Conservation (phyloP, 257 asterid species). For the Osmanthus fragrans region DNA sequence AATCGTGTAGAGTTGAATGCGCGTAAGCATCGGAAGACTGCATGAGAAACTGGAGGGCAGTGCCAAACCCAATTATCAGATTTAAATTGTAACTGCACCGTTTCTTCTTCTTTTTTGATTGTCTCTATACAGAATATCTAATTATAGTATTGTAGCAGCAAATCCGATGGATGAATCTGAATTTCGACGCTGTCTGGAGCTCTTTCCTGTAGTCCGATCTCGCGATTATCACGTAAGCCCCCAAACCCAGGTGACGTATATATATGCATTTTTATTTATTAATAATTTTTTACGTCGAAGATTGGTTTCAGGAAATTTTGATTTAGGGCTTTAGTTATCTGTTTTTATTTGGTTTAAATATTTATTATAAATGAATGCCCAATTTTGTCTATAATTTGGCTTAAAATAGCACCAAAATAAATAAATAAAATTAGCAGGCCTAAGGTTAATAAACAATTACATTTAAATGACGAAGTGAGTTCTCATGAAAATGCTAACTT, state of each 20-base stretch:
- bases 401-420: too few relatives aligned
- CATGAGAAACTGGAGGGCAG: background rate
- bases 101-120: background rate
- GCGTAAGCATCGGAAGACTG: background rate
- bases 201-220: conserved; percentile 28
- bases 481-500: background rate
- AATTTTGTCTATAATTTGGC: background rate
- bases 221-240: conserved; percentile 26
- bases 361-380: background rate
- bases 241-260: background rate
- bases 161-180: conserved; percentile 22
- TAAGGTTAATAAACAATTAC: background rate
- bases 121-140: background rate
- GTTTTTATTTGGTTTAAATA: background rate
- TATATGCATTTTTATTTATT: background rate
- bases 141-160: background rate
- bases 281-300: too few relatives aligned
- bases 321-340: background rate
- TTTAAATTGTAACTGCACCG: background rate
- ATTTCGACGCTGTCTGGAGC: conserved; percentile 19
- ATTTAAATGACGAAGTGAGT: background rate
- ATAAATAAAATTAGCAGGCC: background rate
- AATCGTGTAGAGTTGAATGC: background rate
- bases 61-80: background rate
- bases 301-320: background rate